Base-by-base conservation (phyloP, 306 rosid species). In the Medicago truncatula region DNA sequence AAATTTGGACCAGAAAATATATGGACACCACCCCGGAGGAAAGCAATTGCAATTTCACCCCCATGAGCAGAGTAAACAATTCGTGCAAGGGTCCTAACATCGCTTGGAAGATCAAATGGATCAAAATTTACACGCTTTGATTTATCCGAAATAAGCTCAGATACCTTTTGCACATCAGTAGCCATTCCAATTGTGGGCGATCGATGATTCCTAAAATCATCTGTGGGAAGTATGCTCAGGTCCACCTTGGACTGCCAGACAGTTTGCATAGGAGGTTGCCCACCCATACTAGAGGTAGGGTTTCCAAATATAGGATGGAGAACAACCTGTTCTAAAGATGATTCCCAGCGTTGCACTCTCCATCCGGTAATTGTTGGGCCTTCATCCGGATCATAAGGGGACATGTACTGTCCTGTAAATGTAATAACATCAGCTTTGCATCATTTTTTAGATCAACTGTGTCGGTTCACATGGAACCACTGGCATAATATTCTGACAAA, bases 281-380 rank as follows among this genome's bases (percentile, higher is more conserved):
- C 99, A 75, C 96, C 91, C 87, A 90, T 90, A 82, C 91, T 90
- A 54, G 97, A 89, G 78, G 96, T 90, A 75, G 99, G 97, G 66
- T 84, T 92, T 53, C 97, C 98, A 89, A 95, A 95, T 84, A 95
- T 95, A 74, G 91, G 99, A 86, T 95, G 99, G 75, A 95, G 97
- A 76, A 92, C 99, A 56, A 95, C 99, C 25, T 87, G 89, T 74
- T 92, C 92, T 77, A 92, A 88, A 56, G 99, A 92, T 53, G 99
- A 95, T 85, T 92, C 98, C 99, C 99, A 95, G n/a, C 99, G 99
- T 79, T 95, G 99, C 80, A 95, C 99, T 82, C 99, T 92, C 99
- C 99, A 95, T 67, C 99, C 99, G 8, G 99, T 90, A 68, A 95
- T 84, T 65, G 99, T 90, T 56, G 99, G 99, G 43, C 99, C 99